phyloP scores from a whole-genome alignment of 495 filamentous ascomycete species.

The Rusavskia elegans region DNA sequence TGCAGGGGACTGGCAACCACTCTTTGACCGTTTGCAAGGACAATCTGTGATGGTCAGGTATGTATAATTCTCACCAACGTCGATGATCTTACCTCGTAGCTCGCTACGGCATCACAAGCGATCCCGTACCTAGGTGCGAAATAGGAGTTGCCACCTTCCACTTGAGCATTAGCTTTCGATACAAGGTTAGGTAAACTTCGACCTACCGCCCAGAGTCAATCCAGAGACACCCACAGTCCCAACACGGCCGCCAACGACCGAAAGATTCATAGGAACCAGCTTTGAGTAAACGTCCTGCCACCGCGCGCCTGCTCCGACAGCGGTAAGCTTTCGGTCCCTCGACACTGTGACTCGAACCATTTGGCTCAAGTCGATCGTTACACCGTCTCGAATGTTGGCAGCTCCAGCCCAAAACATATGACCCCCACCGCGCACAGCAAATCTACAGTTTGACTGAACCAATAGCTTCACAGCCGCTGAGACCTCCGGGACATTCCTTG shows the following conservation, averaged over 20 bases:
- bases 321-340: conserved; percentile 17
- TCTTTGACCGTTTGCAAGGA: conserved; percentile 41
- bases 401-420: conserved; percentile 33
- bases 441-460: conserved; percentile 20
- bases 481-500: not conserved
- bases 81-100: no score
- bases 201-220: conserved; percentile 36
- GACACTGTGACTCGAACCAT: conserved; percentile 26
- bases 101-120: conserved; percentile 29
- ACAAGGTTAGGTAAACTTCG: not conserved
- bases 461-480: conserved; percentile 14
- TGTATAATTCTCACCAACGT: no score
- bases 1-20: conserved; percentile 21
- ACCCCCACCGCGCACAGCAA: conserved; percentile 36
- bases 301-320: conserved; percentile 27
- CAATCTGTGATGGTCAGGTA: conserved; percentile 34
- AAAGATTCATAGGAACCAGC: conserved; percentile 27
- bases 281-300: conserved; percentile 39
- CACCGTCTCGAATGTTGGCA: conserved; percentile 32
- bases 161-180: no score
- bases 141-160: not conserved
- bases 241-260: conserved; percentile 38
- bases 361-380: conserved; percentile 38
- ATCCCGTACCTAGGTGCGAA: conserved; percentile 31
- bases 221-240: conserved; percentile 37